Evolutionary conservation across 2,329 filamentous ascomycete species (phyloP).

Genomic region (Eutypella sp.): DNA sequence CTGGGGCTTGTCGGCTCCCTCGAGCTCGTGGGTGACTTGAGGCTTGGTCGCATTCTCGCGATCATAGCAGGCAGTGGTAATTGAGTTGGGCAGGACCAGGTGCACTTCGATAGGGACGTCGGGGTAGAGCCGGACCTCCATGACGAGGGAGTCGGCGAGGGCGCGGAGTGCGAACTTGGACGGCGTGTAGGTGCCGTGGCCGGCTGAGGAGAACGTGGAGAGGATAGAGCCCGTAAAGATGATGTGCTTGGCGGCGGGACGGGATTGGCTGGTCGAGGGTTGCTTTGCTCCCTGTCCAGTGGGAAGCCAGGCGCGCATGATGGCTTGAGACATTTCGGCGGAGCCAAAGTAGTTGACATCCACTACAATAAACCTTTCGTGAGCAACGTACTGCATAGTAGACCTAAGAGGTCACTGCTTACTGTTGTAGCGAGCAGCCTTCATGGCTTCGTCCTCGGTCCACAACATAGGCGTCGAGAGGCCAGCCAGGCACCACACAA

Average conservation of each 20-base stretch:
- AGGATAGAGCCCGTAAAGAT: constrained; percentile 76
- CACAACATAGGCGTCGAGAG: constrained; percentile 68
- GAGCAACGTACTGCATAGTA: background rate
- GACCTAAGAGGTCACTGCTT: background rate
- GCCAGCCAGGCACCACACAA: constrained; percentile 86
- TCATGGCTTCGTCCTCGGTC: constrained; percentile 57
- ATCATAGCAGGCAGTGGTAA: constrained; percentile 66
- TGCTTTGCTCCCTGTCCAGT: constrained; percentile 30
- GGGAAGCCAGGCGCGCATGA: constrained; percentile 66
- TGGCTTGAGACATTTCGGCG: constrained; percentile 75
- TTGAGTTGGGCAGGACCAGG: constrained; percentile 75
- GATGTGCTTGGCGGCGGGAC: constrained; percentile 60
- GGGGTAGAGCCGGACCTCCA: constrained; percentile 80
- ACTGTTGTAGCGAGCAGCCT: constrained; percentile 62
- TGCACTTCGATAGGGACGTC: constrained; percentile 67
- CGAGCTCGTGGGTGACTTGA: constrained; percentile 66
- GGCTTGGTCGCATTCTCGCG: constrained; percentile 74
- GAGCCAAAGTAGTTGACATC: constrained; percentile 83
- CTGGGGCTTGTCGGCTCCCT: constrained; percentile 71
- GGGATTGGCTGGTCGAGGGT: constrained; percentile 4
- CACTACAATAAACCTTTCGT: constrained; percentile 38
- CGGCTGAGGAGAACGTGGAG: constrained; percentile 68
- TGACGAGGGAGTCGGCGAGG: constrained; percentile 72
- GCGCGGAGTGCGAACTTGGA: constrained; percentile 78
- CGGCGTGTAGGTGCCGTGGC: constrained; percentile 76